Evolutionary conservation across 805 yeast genomes (phyloP).

Genomic region (Kodamaea sagamina): DNA sequence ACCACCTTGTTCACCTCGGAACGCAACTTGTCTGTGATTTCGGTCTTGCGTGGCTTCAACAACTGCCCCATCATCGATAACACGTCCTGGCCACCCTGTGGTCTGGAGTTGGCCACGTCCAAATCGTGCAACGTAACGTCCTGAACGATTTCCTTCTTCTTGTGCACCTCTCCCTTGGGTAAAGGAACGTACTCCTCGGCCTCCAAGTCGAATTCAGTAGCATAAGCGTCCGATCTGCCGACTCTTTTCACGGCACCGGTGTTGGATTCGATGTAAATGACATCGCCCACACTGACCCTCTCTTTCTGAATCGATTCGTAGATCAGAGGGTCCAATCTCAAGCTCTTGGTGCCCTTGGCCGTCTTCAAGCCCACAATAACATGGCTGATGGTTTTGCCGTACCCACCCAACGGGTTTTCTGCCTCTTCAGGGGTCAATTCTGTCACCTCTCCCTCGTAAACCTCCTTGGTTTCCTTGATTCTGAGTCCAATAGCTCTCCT

Average conservation of each 20-base stretch:
- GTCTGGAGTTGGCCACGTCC: slow-evolving; percentile 95
- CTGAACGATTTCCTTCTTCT: slow-evolving; percentile 96
- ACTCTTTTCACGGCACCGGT: slow-evolving; percentile 97
- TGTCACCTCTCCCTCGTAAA: slow-evolving; percentile 97
- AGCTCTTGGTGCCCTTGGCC: slow-evolving; percentile 86
- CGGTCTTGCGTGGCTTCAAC: slow-evolving; percentile 93
- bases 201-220: slow-evolving; percentile 96
- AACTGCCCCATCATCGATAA: slow-evolving; percentile 96
- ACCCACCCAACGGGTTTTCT: slow-evolving; percentile 95
- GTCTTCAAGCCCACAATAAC: slow-evolving; percentile 92
- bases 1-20: slow-evolving; percentile 94
- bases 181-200: slow-evolving; percentile 98
- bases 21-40: slow-evolving; percentile 93
- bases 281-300: slow-evolving; percentile 92
- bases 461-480: slow-evolving; percentile 95
- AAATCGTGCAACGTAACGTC: slow-evolving; percentile 95
- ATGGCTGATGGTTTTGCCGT: slow-evolving; percentile 94
- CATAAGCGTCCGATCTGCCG: slow-evolving; percentile 98
- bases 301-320: slow-evolving; percentile 95
- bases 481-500: slow-evolving; percentile 95
- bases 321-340: slow-evolving; percentile 87
- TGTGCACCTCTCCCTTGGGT: slow-evolving; percentile 98
- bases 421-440: slow-evolving; percentile 95
- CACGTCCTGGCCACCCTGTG: slow-evolving; percentile 96
- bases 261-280: slow-evolving; percentile 93